phyloP scores from a whole-genome alignment of 2,329 filamentous ascomycete genomes.

The Aspergillus pseudonomiae region DNA sequence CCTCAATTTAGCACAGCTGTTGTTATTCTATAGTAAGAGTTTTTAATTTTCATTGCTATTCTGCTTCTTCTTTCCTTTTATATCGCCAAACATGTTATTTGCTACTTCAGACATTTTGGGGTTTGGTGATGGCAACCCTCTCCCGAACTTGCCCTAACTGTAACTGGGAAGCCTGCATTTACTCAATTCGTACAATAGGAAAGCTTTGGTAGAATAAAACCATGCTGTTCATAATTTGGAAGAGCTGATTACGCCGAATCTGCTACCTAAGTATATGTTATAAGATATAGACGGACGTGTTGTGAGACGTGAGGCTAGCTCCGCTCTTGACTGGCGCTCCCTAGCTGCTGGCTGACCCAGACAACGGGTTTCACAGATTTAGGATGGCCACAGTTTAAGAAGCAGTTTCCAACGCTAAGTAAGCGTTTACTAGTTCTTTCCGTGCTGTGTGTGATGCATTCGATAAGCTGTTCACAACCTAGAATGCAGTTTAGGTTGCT shows the following conservation, averaged over 20 bases:
- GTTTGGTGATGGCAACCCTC: too few relatives aligned
- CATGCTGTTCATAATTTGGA: not conserved
- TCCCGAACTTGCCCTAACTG: not conserved
- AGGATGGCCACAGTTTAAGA: not conserved
- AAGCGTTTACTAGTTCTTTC: not conserved
- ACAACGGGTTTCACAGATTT: not conserved
- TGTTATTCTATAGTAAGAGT: too few relatives aligned
- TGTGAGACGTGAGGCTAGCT: not conserved
- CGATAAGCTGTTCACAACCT: not conserved
- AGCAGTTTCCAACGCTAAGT: not conserved
- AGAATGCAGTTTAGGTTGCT: not conserved
- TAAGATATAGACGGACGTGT: not conserved
- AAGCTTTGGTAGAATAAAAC: not conserved
- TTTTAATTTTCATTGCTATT: too few relatives aligned
- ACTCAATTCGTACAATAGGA: not conserved
- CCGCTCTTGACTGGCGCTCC: not conserved
- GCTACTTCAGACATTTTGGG: too few relatives aligned
- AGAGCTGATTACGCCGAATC: not conserved
- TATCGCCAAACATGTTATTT: too few relatives aligned
- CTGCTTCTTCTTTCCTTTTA: too few relatives aligned
- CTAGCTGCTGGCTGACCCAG: not conserved
- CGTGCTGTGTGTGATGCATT: not conserved
- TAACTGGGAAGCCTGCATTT: not conserved
- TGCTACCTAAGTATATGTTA: not conserved
- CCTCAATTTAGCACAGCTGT: too few relatives aligned